Percentiles rank a stretch among this genome's conserved stretches.
These are phyloP conservation scores for Chlorella sp. DNA, from an alignment of 139 green algal genomes.

Conservation along the genomic window DNA sequence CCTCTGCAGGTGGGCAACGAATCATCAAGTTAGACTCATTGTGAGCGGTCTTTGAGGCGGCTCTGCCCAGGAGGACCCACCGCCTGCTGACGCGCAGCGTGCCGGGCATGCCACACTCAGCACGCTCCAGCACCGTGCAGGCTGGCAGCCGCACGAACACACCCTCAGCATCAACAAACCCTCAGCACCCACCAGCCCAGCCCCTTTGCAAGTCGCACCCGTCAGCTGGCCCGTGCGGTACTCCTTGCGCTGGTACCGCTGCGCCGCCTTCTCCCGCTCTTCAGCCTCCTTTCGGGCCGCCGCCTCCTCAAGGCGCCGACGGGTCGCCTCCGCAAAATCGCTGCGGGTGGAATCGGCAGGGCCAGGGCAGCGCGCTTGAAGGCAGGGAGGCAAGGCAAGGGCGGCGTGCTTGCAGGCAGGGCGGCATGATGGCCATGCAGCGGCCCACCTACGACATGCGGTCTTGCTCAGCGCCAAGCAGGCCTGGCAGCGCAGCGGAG, in stretches of 20 bases:
- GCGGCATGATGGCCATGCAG: background rate
- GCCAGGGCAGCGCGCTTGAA: too few species aligned
- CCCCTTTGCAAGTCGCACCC: constrained; percentile 30
- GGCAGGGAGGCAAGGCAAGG: background rate
- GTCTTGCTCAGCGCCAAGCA: too few species aligned
- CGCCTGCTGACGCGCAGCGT: too few species aligned
- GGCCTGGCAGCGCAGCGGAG: too few species aligned
- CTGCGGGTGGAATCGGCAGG: background rate
- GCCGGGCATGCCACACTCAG: too few species aligned
- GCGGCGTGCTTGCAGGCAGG: background rate
- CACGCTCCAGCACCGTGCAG: too few species aligned
- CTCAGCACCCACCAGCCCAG: background rate
- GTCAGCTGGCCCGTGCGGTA: constrained; percentile 60
- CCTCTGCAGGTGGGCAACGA: constrained; percentile 3
- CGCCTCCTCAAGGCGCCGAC: constrained; percentile 70
- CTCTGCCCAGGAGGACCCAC: too few species aligned
- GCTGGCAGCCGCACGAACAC: too few species aligned
- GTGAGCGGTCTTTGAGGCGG: too few species aligned
- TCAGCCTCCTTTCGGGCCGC: constrained; percentile 52
- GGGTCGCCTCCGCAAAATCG: constrained; percentile 49
- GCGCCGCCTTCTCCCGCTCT: constrained; percentile 56
- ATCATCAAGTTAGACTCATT: too few species aligned
- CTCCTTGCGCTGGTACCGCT: constrained; percentile 49
- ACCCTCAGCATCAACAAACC: too few species aligned
- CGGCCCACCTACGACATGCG: background rate